Conservation (phyloP, 2,329 filamentous ascomycete genomes). For the Cercospora sp. region DNA sequence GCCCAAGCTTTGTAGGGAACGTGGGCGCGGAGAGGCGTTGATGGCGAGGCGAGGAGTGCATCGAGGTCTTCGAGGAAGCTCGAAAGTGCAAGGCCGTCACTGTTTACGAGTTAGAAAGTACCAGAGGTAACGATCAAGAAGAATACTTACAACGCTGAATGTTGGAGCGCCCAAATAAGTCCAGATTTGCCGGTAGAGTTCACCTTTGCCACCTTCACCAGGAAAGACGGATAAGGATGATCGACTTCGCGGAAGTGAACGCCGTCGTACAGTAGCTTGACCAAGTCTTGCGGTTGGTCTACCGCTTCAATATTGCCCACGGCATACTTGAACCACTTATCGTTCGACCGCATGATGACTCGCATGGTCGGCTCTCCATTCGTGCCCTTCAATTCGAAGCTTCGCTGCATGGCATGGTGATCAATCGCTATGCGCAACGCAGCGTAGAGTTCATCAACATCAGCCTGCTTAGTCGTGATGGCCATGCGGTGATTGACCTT, state of each 20-base stretch:
- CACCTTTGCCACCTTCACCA: slow-evolving; percentile 9
- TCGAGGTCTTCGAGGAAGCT: slow-evolving; percentile 13
- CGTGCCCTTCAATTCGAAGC: slow-evolving; percentile 7
- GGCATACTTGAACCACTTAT: slow-evolving; percentile 9
- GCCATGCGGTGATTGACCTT: slow-evolving; percentile 12
- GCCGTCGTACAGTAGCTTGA: slow-evolving; percentile 9
- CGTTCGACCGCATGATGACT: slow-evolving; percentile 13
- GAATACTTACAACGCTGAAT: slow-evolving; percentile 10
- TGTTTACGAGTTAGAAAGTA: neutral
- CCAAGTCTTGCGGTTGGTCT: neutral
- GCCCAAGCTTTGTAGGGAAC: slow-evolving; percentile 10
- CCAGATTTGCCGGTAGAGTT: slow-evolving; percentile 8
- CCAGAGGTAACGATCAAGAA: neutral
- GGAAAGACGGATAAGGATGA: slow-evolving; percentile 7
- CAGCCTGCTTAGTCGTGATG: slow-evolving; percentile 11
- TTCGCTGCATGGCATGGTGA: slow-evolving; percentile 9
- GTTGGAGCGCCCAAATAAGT: slow-evolving; percentile 12
- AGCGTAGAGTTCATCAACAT: neutral
- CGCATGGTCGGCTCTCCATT: slow-evolving; percentile 11
- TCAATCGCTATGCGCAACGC: slow-evolving; percentile 3
- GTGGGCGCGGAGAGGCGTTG: neutral
- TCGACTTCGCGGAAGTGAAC: slow-evolving; percentile 4
- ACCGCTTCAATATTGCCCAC: slow-evolving; percentile 5
- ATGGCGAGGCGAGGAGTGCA: slow-evolving; percentile 6
- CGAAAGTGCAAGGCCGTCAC: slow-evolving; percentile 6